Conservation (phyloP, 805 yeast genomes). For the Yamadazyma sp. region DNA sequence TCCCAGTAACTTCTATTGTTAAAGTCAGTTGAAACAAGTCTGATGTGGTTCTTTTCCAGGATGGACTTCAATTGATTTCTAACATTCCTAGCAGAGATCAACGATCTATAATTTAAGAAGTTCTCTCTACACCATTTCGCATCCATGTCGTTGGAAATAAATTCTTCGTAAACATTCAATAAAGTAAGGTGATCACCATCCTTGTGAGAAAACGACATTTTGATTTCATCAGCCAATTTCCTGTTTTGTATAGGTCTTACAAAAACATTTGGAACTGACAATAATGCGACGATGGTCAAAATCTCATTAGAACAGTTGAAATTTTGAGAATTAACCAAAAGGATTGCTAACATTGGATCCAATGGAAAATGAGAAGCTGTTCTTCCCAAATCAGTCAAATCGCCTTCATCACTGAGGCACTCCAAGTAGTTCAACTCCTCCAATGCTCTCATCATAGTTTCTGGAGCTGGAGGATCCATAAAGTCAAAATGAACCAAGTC, state of each 20-base stretch:
- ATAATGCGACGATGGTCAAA: slow-evolving; percentile 81
- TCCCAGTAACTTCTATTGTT: slow-evolving; percentile 64
- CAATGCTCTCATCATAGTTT: slow-evolving; percentile 98
- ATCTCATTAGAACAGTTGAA: slow-evolving; percentile 87
- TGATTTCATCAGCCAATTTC: slow-evolving; percentile 89
- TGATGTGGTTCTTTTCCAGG: slow-evolving; percentile 80
- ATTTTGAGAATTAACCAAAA: slow-evolving; percentile 85
- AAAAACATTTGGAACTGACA: slow-evolving; percentile 92
- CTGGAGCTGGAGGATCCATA: slow-evolving; percentile 99
- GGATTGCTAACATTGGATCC: slow-evolving; percentile 93
- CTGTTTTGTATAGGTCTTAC: slow-evolving; percentile 88
- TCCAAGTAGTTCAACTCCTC: slow-evolving; percentile 90
- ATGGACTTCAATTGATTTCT: slow-evolving; percentile 78
- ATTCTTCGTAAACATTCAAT: slow-evolving; percentile 84
- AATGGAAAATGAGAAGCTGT: slow-evolving; percentile 90
- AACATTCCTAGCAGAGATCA: slow-evolving; percentile 83
- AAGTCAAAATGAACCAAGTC: slow-evolving; percentile 97
- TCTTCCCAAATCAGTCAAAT: slow-evolving; percentile 84
- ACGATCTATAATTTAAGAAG: slow-evolving; percentile 78
- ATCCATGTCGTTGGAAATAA: slow-evolving; percentile 59
- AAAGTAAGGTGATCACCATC: slow-evolving; percentile 94
- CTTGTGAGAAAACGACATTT: slow-evolving; percentile 83
- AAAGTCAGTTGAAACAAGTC: slow-evolving; percentile 62
- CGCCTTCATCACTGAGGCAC: slow-evolving; percentile 91
- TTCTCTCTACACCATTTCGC: slow-evolving; percentile 94